Evolutionary conservation across 2,329 filamentous ascomycete species (phyloP).

Genomic region (Pyrenochaeta sp.): DNA sequence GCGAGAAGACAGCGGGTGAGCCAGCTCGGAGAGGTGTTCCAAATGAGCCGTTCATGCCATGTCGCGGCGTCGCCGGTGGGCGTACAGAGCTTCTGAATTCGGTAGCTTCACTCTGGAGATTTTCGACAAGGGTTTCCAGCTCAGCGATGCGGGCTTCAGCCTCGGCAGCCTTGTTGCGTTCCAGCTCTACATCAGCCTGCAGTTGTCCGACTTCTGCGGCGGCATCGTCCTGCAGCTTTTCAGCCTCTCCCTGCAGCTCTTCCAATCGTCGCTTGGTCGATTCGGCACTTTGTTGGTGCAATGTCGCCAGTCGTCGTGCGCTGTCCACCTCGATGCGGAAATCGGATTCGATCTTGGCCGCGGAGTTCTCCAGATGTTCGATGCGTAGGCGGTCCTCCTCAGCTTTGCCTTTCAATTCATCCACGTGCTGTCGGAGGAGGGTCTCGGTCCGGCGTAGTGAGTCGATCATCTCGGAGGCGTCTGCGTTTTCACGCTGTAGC

Average conservation of each 20-base stretch:
- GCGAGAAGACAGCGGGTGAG: constrained; percentile 62
- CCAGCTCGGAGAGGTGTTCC: constrained; percentile 60
- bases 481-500: constrained; percentile 87
- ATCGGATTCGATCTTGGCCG: constrained; percentile 81
- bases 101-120: constrained; percentile 64
- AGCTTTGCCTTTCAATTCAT: constrained; percentile 84
- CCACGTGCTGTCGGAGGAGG: constrained; percentile 79
- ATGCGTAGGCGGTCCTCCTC: constrained; percentile 84
- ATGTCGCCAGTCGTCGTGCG: constrained; percentile 79
- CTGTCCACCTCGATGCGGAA: constrained; percentile 88
- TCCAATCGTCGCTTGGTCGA: constrained; percentile 75
- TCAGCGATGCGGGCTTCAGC: constrained; percentile 71
- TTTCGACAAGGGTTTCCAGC: constrained; percentile 69
- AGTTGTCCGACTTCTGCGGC: constrained; percentile 63
- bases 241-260: constrained; percentile 71
- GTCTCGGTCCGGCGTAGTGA: constrained; percentile 81
- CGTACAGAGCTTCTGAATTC: constrained; percentile 49
- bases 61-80: constrained; percentile 62
- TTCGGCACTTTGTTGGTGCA: constrained; percentile 78
- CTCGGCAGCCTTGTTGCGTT: constrained; percentile 66
- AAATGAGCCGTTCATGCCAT: constrained; percentile 59
- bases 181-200: constrained; percentile 60
- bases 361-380: constrained; percentile 84
- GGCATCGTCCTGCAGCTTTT: constrained; percentile 72
- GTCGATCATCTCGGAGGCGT: constrained; percentile 79